A percentile compares a stretch with the other conserved stretches of the same genome.
Conservation (phyloP, 768 basidiomycete genomes). For the Trametes meyenii region DNA sequence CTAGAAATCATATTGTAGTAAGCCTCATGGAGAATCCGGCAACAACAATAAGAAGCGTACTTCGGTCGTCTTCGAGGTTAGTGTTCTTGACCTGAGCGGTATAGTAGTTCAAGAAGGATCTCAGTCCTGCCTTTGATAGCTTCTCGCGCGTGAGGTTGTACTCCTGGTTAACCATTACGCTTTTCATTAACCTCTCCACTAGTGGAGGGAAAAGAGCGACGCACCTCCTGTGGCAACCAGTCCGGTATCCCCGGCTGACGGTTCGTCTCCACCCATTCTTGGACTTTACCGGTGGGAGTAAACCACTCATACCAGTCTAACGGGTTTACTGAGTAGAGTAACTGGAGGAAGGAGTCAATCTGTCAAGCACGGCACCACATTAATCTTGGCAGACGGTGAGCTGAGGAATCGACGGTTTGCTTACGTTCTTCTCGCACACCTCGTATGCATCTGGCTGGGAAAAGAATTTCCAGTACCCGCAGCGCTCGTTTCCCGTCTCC, state of each 20-base stretch:
- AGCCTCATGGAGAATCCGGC: not conserved
- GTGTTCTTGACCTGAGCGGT: conserved; percentile 29
- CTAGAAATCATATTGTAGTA: not conserved
- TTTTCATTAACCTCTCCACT: not conserved
- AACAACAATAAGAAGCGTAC: conserved; percentile 18
- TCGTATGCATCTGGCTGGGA: not conserved
- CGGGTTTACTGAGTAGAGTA: conserved; percentile 38
- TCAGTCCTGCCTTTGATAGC: conserved; percentile 36
- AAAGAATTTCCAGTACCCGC: conserved; percentile 45
- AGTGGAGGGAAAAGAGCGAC: not conserved
- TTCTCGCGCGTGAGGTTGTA: conserved; percentile 25
- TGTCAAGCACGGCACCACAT: conserved; percentile 16
- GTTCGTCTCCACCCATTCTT: conserved; percentile 34
- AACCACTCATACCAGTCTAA: conserved; percentile 40
- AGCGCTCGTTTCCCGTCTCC: conserved; percentile 11
- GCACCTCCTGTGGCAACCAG: conserved; percentile 40
- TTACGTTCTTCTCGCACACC: conserved; percentile 11
- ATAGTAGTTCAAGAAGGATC: conserved; percentile 44
- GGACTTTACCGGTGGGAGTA: conserved; percentile 37
- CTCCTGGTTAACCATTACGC: conserved; percentile 14
- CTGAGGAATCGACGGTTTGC: not conserved
- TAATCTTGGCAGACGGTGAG: too few species aligned
- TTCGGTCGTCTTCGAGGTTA: conserved; percentile 30
- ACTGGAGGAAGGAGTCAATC: conserved; percentile 44
- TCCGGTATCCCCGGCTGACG: conserved; percentile 28